phyloP scores from a whole-genome alignment of 208 protist species.

The Angomonas ambiguus region DNA sequence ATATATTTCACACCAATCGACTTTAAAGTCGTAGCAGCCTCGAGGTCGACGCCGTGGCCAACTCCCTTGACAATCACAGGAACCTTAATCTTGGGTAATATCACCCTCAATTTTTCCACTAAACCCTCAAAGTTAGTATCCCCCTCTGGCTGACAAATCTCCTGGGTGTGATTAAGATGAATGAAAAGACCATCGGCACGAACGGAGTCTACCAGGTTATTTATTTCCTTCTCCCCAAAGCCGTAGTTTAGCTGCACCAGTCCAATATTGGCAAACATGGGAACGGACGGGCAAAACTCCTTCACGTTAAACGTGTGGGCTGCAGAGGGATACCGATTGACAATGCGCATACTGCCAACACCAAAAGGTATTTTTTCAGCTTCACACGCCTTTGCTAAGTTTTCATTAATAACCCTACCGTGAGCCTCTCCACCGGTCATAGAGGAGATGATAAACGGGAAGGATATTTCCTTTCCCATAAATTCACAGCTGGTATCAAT shows the following conservation, averaged over 20 bases:
- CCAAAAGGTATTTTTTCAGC: conserved; percentile 85
- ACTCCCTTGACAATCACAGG: conserved; percentile 89
- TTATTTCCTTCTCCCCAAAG: conserved; percentile 81
- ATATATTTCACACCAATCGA: conserved; percentile 79
- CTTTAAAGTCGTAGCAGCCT: conserved; percentile 58
- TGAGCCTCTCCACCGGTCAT: conserved; percentile 90
- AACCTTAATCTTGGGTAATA: conserved; percentile 80
- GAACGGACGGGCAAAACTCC: conserved; percentile 78
- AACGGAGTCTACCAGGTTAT: conserved; percentile 74
- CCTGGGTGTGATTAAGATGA: conserved; percentile 89
- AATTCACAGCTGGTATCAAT: conserved; percentile 79
- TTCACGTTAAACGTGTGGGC: conserved; percentile 88
- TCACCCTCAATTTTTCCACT: conserved; percentile 54
- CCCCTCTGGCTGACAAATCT: conserved; percentile 88
- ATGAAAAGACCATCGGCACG: conserved; percentile 88
- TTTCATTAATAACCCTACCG: conserved; percentile 89
- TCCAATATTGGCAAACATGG: conserved; percentile 91
- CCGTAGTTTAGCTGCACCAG: conserved; percentile 92
- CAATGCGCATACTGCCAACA: conserved; percentile 87
- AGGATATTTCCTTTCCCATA: conserved; percentile 66
- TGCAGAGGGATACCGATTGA: conserved; percentile 81
- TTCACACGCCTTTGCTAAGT: conserved; percentile 87
- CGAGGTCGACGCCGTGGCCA: conserved; percentile 85
- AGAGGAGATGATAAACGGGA: conserved; percentile 86
- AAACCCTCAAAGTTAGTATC: conserved; percentile 88